Evolutionary conservation across 163 green algal genomes (phyloP).

Genomic region (Scenedesmus sp.): DNA sequence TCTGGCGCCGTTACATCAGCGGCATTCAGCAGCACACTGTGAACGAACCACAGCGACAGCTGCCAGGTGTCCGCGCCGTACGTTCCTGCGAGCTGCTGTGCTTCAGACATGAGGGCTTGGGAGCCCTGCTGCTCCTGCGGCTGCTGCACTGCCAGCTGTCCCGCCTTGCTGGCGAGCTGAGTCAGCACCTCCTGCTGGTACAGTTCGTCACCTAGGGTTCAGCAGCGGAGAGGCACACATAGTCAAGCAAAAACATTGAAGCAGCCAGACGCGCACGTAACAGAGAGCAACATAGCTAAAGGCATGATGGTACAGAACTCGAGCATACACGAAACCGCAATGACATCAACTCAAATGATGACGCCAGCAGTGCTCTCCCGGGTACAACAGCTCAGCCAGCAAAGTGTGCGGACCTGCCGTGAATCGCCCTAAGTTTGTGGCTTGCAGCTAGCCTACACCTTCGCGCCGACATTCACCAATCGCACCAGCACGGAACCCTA

Average conservation of each 20-base stretch:
- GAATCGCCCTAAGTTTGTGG: background rate
- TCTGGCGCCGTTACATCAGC: slow-evolving; percentile 26
- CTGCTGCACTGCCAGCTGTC: slow-evolving; percentile 43
- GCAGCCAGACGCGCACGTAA: too few species aligned
- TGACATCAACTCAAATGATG: too few species aligned
- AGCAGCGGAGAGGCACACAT: background rate
- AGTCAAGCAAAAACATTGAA: background rate
- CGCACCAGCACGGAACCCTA: background rate
- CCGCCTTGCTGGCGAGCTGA: slow-evolving; percentile 45
- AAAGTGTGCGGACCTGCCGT: too few species aligned
- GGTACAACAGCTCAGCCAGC: too few species aligned
- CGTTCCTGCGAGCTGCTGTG: slow-evolving; percentile 46
- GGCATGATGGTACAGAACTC: background rate
- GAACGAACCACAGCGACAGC: slow-evolving; percentile 41
- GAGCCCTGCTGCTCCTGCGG: slow-evolving; percentile 35
- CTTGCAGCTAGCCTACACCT: background rate
- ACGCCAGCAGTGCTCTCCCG: too few species aligned
- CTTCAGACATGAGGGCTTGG: slow-evolving; percentile 40
- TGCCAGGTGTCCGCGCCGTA: slow-evolving; percentile 61
- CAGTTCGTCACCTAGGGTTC: slow-evolving; percentile 21
- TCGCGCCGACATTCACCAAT: background rate
- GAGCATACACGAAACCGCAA: too few species aligned
- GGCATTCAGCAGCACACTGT: slow-evolving; percentile 42
- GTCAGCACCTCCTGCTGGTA: slow-evolving; percentile 43
- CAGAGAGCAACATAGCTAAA: too few species aligned